A percentile compares a stretch with the other conserved stretches of the same genome.
These are phyloP conservation scores for Suillus lakei DNA, from an alignment of 768 basidiomycete genomes.

Conservation along the genomic window DNA sequence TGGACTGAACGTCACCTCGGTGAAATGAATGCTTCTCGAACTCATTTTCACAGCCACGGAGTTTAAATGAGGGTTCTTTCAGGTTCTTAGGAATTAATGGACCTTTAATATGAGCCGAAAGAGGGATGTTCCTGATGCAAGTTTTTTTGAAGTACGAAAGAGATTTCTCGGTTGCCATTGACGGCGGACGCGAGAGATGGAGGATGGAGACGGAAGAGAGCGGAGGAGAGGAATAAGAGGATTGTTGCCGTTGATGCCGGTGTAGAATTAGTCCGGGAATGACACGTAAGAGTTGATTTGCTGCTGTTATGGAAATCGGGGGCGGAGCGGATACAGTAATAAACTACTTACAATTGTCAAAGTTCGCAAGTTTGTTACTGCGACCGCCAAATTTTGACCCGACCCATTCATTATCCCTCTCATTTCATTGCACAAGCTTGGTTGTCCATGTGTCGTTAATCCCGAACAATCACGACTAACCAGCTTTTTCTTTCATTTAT, in stretches of 20 bases:
- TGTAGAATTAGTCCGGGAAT: background rate
- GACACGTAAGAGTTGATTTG: conserved; percentile 7
- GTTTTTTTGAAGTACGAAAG: too few species aligned
- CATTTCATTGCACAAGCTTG: background rate
- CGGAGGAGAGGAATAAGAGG: too few species aligned
- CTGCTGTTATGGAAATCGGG: conserved; percentile 9
- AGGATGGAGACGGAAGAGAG: background rate
- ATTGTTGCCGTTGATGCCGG: conserved; percentile 3
- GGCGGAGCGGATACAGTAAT: background rate
- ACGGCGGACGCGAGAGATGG: background rate
- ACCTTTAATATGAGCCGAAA: conserved; percentile 9
- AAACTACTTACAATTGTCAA: background rate
- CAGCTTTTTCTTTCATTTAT: conserved; percentile 25
- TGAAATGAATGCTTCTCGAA: conserved; percentile 16
- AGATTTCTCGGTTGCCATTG: conserved; percentile 8
- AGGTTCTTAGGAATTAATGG: conserved; percentile 16
- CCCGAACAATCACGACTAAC: conserved; percentile 11
- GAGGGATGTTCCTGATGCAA: conserved; percentile 8
- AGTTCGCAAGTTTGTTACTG: too few species aligned
- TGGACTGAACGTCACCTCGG: background rate
- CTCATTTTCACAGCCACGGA: conserved; percentile 18
- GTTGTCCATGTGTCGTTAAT: conserved; percentile 22
- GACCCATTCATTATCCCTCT: background rate
- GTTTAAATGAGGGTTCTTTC: conserved; percentile 10
- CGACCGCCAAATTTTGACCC: conserved; percentile 6